A percentile compares a stretch with the other conserved stretches of the same genome.
Evolutionary conservation across 108 stramenopile genomes (phyloP).

Genomic region (Skeletonema tropicum): DNA sequence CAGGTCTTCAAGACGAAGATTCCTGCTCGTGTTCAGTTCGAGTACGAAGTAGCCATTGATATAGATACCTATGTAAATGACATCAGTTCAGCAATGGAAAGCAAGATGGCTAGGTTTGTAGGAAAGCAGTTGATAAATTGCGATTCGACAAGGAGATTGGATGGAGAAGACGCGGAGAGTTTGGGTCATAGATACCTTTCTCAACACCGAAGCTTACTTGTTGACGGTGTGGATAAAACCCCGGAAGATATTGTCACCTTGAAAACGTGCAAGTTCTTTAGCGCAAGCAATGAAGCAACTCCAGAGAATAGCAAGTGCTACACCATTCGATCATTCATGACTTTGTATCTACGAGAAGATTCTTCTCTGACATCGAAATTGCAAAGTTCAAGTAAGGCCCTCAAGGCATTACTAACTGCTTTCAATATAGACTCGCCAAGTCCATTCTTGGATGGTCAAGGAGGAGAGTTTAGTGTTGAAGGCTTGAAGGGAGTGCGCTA

Average conservation of each 20-base stretch:
- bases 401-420: slow-evolving; percentile 22
- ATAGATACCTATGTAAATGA: background rate
- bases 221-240: slow-evolving; percentile 17
- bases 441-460: slow-evolving; percentile 21
- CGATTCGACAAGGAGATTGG: background rate
- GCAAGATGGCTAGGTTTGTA: slow-evolving; percentile 10
- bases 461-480: slow-evolving; percentile 9
- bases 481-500: slow-evolving; percentile 34
- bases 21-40: slow-evolving; percentile 14
- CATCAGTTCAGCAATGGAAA: slow-evolving; percentile 12
- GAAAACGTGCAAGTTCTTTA: slow-evolving; percentile 25
- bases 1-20: slow-evolving; percentile 6
- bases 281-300: background rate
- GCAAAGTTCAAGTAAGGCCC: slow-evolving; percentile 29
- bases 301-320: slow-evolving; percentile 13
- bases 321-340: slow-evolving; percentile 28
- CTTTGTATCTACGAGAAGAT: slow-evolving; percentile 44
- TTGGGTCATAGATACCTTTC: background rate
- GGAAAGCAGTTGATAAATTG: slow-evolving; percentile 22
- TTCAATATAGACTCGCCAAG: slow-evolving; percentile 26
- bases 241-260: slow-evolving; percentile 7
- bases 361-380: background rate
- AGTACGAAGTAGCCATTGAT: slow-evolving; percentile 24
- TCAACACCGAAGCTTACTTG: slow-evolving; percentile 8
- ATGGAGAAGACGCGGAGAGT: background rate